Percentiles rank a stretch among this genome's conserved stretches.
phyloP scores from a whole-genome alignment of 2,329 filamentous ascomycete species.

The Phaeoacremonium minimum region DNA sequence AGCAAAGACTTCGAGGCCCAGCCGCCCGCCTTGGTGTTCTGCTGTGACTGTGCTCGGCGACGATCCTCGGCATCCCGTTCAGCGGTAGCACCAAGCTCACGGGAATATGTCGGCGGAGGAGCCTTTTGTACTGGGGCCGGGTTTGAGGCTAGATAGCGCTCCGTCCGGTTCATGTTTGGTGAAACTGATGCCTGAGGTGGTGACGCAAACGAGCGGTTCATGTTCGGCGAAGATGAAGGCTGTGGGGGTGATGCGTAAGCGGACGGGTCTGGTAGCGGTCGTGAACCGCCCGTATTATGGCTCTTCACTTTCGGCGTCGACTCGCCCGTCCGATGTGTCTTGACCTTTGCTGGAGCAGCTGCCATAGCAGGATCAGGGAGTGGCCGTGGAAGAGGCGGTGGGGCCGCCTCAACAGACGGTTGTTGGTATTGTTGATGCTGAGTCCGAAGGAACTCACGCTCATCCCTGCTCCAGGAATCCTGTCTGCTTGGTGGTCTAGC shows the following conservation, averaged over 20 bases:
- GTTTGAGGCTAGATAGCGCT: constrained; percentile 53
- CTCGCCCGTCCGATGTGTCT: constrained; percentile 23
- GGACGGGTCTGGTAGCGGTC: constrained; percentile 50
- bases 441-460: constrained; percentile 59
- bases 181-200: constrained; percentile 14
- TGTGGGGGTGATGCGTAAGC: constrained; percentile 19
- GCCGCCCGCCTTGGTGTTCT: constrained; percentile 56
- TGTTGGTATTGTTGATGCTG: constrained; percentile 42
- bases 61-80: constrained; percentile 62
- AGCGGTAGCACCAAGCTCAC: constrained; percentile 50
- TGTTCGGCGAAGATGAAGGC: constrained; percentile 9
- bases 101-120: constrained; percentile 46
- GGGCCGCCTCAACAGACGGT: constrained; percentile 15
- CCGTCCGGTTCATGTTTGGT: constrained; percentile 41
- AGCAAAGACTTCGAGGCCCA: constrained; percentile 67
- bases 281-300: constrained; percentile 34
- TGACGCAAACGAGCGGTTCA: constrained; percentile 30
- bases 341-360: constrained; percentile 20
- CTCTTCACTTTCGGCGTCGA: constrained; percentile 21
- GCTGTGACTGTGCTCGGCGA: constrained; percentile 52
- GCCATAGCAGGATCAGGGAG: constrained; percentile 31
- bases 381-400: constrained; percentile 23
- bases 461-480: constrained; percentile 60
- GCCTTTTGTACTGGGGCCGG: constrained; percentile 37
- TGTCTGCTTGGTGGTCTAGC: constrained; percentile 46